A percentile compares a stretch with the other conserved stretches of the same genome.
phyloP scores from a whole-genome alignment of 805 yeast genomes.

The Candida schatavii region DNA sequence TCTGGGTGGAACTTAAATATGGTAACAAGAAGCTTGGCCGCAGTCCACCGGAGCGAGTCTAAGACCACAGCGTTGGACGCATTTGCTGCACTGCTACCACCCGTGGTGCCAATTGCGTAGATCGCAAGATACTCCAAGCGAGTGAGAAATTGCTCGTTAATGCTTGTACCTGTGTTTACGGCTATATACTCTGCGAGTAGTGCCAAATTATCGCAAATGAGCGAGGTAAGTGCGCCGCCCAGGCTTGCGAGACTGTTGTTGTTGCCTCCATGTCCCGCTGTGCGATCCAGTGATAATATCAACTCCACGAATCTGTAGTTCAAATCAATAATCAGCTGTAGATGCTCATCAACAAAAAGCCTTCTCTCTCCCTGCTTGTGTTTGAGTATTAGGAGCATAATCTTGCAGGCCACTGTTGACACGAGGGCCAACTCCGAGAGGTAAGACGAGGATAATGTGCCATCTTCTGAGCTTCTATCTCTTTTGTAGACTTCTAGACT shows the following conservation, averaged over 20 bases:
- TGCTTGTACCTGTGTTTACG: constrained; percentile 8
- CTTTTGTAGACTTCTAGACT: background rate
- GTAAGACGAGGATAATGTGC: constrained; percentile 20
- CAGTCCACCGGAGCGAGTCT: background rate
- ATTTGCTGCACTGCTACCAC: background rate
- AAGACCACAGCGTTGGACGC: background rate
- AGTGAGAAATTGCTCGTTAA: constrained; percentile 52
- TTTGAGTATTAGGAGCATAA: constrained; percentile 41
- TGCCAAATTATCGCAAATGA: constrained; percentile 10
- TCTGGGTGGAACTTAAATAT: constrained; percentile 42
- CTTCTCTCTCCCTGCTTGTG: constrained; percentile 36
- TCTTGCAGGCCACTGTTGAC: constrained; percentile 25
- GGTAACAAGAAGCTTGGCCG: constrained; percentile 7
- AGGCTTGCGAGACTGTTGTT: constrained; percentile 6
- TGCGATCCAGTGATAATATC: too few relatives aligned
- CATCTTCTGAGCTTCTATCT: constrained; percentile 2
- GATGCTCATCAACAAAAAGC: constrained; percentile 44
- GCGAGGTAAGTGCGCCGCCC: constrained; percentile 12
- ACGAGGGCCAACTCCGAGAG: background rate
- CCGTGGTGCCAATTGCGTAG: constrained; percentile 34
- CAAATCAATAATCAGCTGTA: constrained; percentile 40
- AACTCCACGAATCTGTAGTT: constrained; percentile 28
- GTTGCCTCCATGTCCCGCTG: too few relatives aligned
- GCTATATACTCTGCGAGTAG: constrained; percentile 11
- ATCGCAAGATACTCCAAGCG: constrained; percentile 54